A percentile compares a stretch with the other conserved stretches of the same genome.
phyloP scores from a whole-genome alignment of 176 grass and related monocot species.

The Elymus sibiricus region DNA sequence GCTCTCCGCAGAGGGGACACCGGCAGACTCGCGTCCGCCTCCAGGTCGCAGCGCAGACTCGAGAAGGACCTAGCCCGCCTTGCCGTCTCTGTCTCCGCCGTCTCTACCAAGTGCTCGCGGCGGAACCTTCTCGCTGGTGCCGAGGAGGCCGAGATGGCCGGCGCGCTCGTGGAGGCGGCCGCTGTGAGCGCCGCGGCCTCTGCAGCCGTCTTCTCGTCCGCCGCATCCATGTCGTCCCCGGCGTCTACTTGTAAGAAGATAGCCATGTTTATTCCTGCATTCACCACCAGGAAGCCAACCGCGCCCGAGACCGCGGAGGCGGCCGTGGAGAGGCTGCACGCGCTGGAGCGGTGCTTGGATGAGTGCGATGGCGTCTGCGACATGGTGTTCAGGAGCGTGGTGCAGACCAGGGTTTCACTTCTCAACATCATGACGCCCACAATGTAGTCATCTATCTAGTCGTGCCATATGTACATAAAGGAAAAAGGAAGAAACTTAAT shows the following conservation, averaged over 20 bases:
- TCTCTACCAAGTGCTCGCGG: neutral
- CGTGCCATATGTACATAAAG: neutral
- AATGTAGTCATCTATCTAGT: neutral
- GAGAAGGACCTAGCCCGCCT: conserved; percentile 40
- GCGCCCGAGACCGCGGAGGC: neutral
- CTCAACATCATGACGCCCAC: conserved; percentile 56
- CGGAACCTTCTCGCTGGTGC: neutral
- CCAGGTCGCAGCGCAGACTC: conserved; percentile 21
- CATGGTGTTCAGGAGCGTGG: conserved; percentile 38
- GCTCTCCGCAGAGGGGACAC: conserved; percentile 31
- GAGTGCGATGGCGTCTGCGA: conserved; percentile 32
- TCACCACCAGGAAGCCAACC: conserved; percentile 8
- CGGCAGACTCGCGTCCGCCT: neutral
- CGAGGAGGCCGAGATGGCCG: conserved; percentile 28
- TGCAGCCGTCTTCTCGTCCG: conserved; percentile 4
- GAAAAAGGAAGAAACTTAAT: neutral
- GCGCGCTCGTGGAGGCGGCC: conserved; percentile 20
- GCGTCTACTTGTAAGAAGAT: neutral
- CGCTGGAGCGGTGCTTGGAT: conserved; percentile 15
- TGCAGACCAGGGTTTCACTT: conserved; percentile 40
- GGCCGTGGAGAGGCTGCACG: conserved; percentile 4
- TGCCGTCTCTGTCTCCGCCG: neutral
- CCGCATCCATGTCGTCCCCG: neutral
- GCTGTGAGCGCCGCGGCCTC: conserved; percentile 12
- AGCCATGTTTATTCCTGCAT: neutral